Conservation (phyloP, 1,284 basidiomycete genomes). For the Tilletia indica region DNA sequence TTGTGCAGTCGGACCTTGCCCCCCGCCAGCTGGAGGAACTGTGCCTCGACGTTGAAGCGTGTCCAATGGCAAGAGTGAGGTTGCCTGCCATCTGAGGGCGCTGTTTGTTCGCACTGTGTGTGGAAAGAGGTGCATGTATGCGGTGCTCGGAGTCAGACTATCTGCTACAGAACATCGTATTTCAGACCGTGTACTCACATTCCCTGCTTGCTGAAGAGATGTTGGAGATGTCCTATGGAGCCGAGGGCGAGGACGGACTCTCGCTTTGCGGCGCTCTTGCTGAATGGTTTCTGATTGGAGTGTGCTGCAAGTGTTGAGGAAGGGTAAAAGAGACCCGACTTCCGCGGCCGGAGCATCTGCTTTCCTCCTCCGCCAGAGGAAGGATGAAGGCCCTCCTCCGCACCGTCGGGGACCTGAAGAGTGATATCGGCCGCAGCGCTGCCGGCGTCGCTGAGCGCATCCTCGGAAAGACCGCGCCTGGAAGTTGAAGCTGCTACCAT, state of each 20-base stretch:
- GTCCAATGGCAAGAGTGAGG: slow-evolving; percentile 37
- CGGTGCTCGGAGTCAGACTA: not conserved
- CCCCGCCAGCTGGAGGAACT: slow-evolving; percentile 82
- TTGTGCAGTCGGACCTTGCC: slow-evolving; percentile 96
- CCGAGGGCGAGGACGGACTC: slow-evolving; percentile 41
- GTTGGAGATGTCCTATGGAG: slow-evolving; percentile 44
- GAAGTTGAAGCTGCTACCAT: slow-evolving; percentile 1
- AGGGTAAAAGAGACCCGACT: slow-evolving; percentile 25
- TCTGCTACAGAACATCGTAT: not conserved
- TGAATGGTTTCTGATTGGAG: slow-evolving; percentile 42
- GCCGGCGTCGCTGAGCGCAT: not conserved
- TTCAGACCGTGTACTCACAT: slow-evolving; percentile 26
- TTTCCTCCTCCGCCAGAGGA: not conserved
- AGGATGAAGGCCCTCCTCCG: too few species aligned
- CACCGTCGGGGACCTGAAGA: too few species aligned
- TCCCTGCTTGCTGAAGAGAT: slow-evolving; percentile 44
- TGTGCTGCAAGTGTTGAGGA: slow-evolving; percentile 30
- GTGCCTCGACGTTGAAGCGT: slow-evolving; percentile 86
- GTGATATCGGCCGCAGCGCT: too few species aligned
- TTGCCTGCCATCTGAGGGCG: slow-evolving; percentile 31
- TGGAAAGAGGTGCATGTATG: not conserved
- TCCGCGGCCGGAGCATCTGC: not conserved
- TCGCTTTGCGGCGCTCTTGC: slow-evolving; percentile 41
- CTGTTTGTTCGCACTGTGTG: slow-evolving; percentile 28
- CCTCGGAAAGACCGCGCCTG: not conserved